Evolutionary conservation across 176 grass and related monocot genomes (phyloP), one percentile per base, ranked within the genome.

Genomic region (Alloteropsis semialata): DNA sequence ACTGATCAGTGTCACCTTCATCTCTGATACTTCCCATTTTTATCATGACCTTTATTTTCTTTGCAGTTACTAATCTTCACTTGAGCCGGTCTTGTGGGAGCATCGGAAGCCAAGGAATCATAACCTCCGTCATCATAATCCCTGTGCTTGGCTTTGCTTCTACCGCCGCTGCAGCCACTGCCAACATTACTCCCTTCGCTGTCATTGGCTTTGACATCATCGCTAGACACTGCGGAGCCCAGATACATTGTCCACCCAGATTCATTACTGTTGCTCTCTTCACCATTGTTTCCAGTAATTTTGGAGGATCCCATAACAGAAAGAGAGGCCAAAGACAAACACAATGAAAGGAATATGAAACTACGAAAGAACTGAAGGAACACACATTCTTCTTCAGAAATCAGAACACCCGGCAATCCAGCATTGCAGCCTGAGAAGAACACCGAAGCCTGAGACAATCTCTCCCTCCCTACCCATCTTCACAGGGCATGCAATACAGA

Each of bases 21-120:
- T 80, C 28, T 14, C 30, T 30, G 73, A 45, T 67, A 32, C 50
- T n/a, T 42, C 14, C 72, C 66, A 50, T 74, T 81, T 72, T 69
- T 72, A 29, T 80, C 82, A 68, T 64, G 69, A 28, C 27, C 18
- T 72, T 80, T 83, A 51, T 78, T 65, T 78, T 89, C 69, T 76
- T 85, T 86, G 12, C 75, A n/a, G n/a, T n/a, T 76, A 83, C 76
- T 65, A 81, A 66, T 19, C 80, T 87, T 89, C 53, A 76, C 70
- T 64, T 89, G 69, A 81, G 84, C 48, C 84, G 89, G 79, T 71
- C 91, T 89, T 28, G 94, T 93, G 65, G 94, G 93, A 59, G 91
- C 94, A 97, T 97, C 94, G 33, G 94, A 97, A 75, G 94, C 89
- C 84, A 97, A 68, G 12, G 94, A 97, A 59, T 97, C 94, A 59